Conservation (phyloP, 768 basidiomycete genomes). For the Leucocoprinus birnbaumii region DNA sequence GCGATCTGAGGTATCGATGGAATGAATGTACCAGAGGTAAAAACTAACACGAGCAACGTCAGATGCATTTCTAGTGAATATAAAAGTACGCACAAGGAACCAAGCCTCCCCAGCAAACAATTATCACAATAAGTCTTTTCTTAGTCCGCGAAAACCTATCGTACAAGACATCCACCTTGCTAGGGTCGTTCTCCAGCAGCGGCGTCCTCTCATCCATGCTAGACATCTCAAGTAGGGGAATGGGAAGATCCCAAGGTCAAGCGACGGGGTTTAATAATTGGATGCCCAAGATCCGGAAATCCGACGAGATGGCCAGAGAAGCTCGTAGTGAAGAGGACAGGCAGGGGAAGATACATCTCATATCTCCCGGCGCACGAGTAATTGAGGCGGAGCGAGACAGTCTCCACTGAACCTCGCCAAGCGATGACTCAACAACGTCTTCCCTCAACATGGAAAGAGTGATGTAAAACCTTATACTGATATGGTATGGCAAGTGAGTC, state of each 20-base stretch:
- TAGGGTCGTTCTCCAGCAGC: slow-evolving; percentile 20
- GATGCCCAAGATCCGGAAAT: not conserved
- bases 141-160: slow-evolving; percentile 46
- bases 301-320: too few species aligned
- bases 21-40: slow-evolving; percentile 67
- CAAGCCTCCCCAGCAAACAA: slow-evolving; percentile 61
- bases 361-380: not conserved
- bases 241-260: not conserved
- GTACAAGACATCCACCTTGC: slow-evolving; percentile 39
- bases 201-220: slow-evolving; percentile 20
- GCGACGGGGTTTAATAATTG: not conserved
- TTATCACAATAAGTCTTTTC: slow-evolving; percentile 51
- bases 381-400: not conserved
- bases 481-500: not conserved
- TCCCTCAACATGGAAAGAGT: not conserved
- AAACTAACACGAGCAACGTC: too few species aligned
- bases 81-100: slow-evolving; percentile 49
- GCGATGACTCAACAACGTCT: not conserved
- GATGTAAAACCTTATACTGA: too few species aligned
- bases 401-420: too few species aligned
- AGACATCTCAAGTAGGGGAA: not conserved
- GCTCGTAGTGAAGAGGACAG: too few species aligned
- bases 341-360: not conserved
- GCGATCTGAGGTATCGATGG: slow-evolving; percentile 77
- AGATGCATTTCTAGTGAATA: too few species aligned